phyloP scores from a whole-genome alignment of 129 eudicot genomes.

The Pulicaria dysenterica region DNA sequence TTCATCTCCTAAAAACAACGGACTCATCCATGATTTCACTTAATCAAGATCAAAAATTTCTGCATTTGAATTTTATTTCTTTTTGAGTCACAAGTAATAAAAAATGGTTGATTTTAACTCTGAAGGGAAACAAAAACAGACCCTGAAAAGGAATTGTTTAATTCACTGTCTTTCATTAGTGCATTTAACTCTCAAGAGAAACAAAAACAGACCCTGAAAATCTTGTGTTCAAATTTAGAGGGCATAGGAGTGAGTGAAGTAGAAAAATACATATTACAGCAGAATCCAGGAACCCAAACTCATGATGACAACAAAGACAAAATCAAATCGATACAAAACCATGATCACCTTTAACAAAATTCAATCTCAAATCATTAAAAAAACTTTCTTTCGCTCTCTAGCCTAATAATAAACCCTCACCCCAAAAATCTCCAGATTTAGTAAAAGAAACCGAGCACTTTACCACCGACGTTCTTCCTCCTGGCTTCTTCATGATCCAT shows the following conservation, averaged over 20 bases:
- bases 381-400: conserved; percentile 26
- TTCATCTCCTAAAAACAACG: no score
- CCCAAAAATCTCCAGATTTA: conserved; percentile 15
- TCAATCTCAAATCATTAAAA: conserved; percentile 25
- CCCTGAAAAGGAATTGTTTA: no score
- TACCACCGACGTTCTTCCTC: conserved; percentile 73
- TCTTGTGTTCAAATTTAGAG: background rate
- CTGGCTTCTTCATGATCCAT: conserved; percentile 80
- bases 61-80: no score
- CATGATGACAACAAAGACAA: conserved; percentile 10
- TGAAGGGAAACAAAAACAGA: no score
- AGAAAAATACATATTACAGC: conserved; percentile 6
- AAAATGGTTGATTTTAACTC: no score
- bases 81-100: no score
- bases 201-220: no score
- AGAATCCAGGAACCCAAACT: background rate
- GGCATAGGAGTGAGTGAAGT: background rate
- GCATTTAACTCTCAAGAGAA: no score
- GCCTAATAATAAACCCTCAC: conserved; percentile 22
- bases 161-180: no score
- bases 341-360: conserved; percentile 26
- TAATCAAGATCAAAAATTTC: no score
- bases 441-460: conserved; percentile 77
- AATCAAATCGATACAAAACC: conserved; percentile 20
- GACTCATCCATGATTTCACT: no score